A percentile compares a stretch with the other conserved stretches of the same genome.
Evolutionary conservation across 2,329 filamentous ascomycete genomes (phyloP).

Genomic region (Diplodia intermedia): DNA sequence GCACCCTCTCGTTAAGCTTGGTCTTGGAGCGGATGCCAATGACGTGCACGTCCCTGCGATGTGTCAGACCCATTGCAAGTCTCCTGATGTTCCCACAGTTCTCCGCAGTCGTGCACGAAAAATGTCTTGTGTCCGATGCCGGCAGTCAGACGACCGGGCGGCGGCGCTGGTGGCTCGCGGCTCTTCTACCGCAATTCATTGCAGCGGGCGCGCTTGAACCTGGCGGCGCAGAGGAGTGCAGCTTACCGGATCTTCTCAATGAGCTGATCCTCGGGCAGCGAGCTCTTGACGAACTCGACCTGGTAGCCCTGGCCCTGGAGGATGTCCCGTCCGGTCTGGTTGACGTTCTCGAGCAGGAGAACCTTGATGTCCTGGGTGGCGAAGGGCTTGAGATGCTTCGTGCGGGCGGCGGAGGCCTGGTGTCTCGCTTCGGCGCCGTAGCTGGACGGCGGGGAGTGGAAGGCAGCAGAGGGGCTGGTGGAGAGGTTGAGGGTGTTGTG

Average conservation of each 20-base stretch:
- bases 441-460: constrained; percentile 75
- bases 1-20: constrained; percentile 83
- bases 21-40: constrained; percentile 99
- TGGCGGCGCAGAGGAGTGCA: background rate
- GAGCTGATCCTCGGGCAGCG: constrained; percentile 87
- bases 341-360: constrained; percentile 93
- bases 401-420: constrained; percentile 49
- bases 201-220: background rate
- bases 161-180: background rate
- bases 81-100: constrained; percentile 27
- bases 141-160: background rate
- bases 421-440: constrained; percentile 47
- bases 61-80: constrained; percentile 24
- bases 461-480: constrained; percentile 75
- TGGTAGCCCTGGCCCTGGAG: constrained; percentile 89
- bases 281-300: constrained; percentile 89
- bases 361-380: constrained; percentile 97
- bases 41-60: constrained; percentile 83
- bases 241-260: constrained; percentile 90
- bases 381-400: constrained; percentile 92
- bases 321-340: constrained; percentile 85
- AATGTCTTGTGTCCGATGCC: constrained; percentile 24
- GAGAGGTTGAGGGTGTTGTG: constrained; percentile 72
- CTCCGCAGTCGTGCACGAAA: constrained; percentile 11
- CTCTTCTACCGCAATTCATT: background rate